phyloP scores from a whole-genome alignment of 768 basidiomycete species.

The Sporobolomyces phaffii region DNA sequence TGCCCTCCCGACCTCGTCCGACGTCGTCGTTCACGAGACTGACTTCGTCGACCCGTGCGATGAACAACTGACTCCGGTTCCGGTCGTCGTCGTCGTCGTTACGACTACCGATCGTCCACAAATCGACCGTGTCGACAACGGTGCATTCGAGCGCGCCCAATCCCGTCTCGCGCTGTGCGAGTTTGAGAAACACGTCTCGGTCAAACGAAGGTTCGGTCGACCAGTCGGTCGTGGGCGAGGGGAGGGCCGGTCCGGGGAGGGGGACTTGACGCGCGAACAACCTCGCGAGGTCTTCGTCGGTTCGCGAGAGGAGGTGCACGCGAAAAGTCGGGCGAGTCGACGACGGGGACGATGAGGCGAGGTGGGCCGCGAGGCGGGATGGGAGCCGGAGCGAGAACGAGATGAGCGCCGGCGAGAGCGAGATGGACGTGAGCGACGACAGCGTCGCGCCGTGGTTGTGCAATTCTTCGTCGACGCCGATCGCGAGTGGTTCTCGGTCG shows the following conservation, averaged over 20 bases:
- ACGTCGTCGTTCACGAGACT: conserved; percentile 48
- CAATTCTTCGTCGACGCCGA: background rate
- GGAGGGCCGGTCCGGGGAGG: conserved; percentile 41
- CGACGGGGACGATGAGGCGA: conserved; percentile 52
- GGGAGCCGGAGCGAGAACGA: conserved; percentile 84
- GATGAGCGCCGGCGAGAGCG: conserved; percentile 84
- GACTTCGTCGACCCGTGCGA: conserved; percentile 68
- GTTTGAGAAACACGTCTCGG: conserved; percentile 50
- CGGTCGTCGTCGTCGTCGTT: background rate
- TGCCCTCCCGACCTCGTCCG: no score
- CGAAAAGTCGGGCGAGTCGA: conserved; percentile 51
- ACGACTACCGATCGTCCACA: conserved; percentile 52
- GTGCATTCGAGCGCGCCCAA: conserved; percentile 61
- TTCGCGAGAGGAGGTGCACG: conserved; percentile 69
- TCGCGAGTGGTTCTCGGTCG: background rate
- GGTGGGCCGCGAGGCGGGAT: conserved; percentile 66
- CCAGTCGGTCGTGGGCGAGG: conserved; percentile 45
- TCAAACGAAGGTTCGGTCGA: conserved; percentile 52
- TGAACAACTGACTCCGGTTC: conserved; percentile 57
- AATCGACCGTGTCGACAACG: conserved; percentile 60
- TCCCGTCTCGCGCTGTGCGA: background rate
- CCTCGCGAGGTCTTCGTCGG: conserved; percentile 59
- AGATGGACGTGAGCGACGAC: conserved; percentile 85
- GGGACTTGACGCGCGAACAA: conserved; percentile 60
- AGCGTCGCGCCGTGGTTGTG: conserved; percentile 82